Conservation (phyloP, 495 filamentous ascomycete species). For the Neurospora sp. region DNA sequence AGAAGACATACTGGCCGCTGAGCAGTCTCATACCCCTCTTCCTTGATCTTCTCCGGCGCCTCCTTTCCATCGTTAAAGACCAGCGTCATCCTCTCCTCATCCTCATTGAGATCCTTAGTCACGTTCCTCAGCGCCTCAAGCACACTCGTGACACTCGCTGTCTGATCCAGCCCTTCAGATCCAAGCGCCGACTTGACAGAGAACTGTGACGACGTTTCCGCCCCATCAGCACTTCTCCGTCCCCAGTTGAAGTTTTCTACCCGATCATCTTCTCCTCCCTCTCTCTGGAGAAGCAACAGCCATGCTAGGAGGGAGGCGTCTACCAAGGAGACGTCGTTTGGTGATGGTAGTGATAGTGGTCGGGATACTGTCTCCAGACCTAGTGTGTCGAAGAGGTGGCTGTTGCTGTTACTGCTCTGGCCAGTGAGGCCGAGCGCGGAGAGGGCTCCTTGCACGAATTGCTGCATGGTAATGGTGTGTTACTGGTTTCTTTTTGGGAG, state of each 20-base stretch:
- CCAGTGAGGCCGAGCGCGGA: neutral
- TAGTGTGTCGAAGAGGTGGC: neutral
- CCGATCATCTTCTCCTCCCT: slow-evolving; percentile 3
- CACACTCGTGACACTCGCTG: neutral
- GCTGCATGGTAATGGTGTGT: slow-evolving; percentile 3
- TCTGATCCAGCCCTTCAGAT: neutral
- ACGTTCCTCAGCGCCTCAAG: neutral
- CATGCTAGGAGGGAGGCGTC: slow-evolving; percentile 10
- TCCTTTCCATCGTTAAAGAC: slow-evolving; percentile 7
- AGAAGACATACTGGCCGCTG: neutral
- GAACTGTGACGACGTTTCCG: neutral
- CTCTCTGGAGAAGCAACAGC: slow-evolving; percentile 6
- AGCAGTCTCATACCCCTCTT: neutral
- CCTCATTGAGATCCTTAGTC: too few relatives aligned
- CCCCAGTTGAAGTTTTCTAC: slow-evolving; percentile 9
- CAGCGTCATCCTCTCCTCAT: neutral
- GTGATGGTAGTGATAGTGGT: neutral
- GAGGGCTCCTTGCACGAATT: slow-evolving; percentile 7
- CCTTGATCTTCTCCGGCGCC: neutral
- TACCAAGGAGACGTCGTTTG: neutral
- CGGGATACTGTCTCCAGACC: slow-evolving; percentile 2
- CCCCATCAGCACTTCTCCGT: neutral
- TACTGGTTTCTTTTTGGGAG: neutral
- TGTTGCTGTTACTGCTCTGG: neutral
- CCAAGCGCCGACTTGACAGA: neutral